Base-by-base conservation (phyloP, 371 early-diverging fungal species). In the Umbelopsis sp. region DNA sequence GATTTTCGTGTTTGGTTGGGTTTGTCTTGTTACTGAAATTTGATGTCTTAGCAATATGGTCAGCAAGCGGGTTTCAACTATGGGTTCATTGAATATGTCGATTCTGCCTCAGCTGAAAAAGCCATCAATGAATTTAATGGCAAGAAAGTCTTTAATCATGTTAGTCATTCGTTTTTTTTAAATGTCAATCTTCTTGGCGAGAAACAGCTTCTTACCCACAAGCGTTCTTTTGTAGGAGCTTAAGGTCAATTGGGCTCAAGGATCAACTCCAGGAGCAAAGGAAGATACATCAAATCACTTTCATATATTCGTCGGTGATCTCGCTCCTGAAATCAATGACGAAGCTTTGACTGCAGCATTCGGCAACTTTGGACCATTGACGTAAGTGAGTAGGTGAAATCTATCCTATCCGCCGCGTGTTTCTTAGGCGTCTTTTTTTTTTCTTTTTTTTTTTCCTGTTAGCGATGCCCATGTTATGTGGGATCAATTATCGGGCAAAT, bases 11-110 rank as follows among this genome's bases (percentile, higher is more conserved):
- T 29, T 35, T 57, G 14, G 16, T 32, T 4, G 3, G 2, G 25
- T 32, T 57, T 57, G 37, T 57, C 29, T 29, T 24, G 18, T 35
- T 35, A 57, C 57, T 57, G 35, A 57, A 35, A 57, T 57, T 29
- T 57, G 18, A 16, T 35, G 10, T 51, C 25, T 25, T 51, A 57
- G 57, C 57, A 57, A 57, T 57, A 57, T 18, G 57, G 57, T 29
- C 57, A 57, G 29, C 69, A 69, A 44, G 72, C 70, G 63, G 72
- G 91, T 37, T 78, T 92, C 67, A 93, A 92, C 80, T 96, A 93
- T 80, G 97, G 94, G n/a, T 96, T 96, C 76, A 90, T 97, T 50
- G 96, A 95, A 74, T 94, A 91, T 83, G 76, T 71, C 62, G 92
- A 92, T 50, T 91, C 89, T 72, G 79, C 79, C 46, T 76, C 84